phyloP scores from a whole-genome alignment of 1,284 basidiomycete genomes.

The Cystobasidiaceae sp. region DNA sequence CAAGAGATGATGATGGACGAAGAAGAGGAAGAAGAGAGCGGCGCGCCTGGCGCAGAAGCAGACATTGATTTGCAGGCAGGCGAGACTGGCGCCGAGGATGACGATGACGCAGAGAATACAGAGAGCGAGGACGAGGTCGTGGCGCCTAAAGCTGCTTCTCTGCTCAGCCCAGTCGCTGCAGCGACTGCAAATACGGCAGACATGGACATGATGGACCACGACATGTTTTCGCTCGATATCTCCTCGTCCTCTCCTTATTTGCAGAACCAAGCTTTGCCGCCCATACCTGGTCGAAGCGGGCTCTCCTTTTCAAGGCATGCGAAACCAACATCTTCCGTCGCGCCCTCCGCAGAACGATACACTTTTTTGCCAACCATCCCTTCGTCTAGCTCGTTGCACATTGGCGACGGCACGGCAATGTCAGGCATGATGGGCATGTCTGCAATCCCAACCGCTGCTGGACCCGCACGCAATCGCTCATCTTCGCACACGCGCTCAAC shows the following conservation, averaged over 20 bases:
- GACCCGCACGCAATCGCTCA: background rate
- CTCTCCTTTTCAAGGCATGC: slow-evolving; percentile 2
- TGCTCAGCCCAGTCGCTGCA: background rate
- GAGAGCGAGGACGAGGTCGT: slow-evolving; percentile 6
- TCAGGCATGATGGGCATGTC: background rate
- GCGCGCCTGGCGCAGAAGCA: background rate
- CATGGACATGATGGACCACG: slow-evolving; percentile 25
- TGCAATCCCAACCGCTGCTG: background rate
- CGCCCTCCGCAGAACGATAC: slow-evolving; percentile 2
- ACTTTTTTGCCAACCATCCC: slow-evolving; percentile 12
- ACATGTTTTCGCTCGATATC: slow-evolving; percentile 21
- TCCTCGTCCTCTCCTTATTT: slow-evolving; percentile 7
- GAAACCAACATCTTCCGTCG: background rate
- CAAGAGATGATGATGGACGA: slow-evolving; percentile 15
- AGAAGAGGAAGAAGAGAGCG: background rate
- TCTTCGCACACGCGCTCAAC: slow-evolving; percentile 11
- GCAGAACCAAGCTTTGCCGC: background rate
- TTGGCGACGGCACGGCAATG: slow-evolving; percentile 3
- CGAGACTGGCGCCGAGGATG: slow-evolving; percentile 11
- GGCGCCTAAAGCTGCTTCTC: background rate
- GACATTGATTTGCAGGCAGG: no score
- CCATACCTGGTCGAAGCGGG: background rate
- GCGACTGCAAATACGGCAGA: background rate
- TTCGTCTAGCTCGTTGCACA: background rate
- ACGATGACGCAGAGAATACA: slow-evolving; percentile 8